A percentile compares a stretch with the other conserved stretches of the same genome.
Conservation (phyloP, 768 basidiomycete genomes). For the Trametes cingulata region DNA sequence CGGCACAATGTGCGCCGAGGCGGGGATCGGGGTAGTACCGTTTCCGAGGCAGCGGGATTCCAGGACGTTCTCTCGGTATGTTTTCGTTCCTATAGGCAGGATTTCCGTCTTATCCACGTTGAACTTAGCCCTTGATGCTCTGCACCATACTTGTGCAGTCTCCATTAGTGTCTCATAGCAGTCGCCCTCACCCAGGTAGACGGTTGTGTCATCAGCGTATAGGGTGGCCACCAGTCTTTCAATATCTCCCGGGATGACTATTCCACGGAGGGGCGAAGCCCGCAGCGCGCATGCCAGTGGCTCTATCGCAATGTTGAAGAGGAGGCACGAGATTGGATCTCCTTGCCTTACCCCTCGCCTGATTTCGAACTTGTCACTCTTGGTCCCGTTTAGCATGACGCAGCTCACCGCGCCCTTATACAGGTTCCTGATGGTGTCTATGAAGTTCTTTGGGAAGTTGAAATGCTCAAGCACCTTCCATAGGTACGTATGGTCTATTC, state of each 20-base stretch:
- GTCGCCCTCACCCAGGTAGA: slow-evolving; percentile 34
- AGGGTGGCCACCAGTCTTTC: slow-evolving; percentile 23
- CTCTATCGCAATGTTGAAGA: slow-evolving; percentile 36
- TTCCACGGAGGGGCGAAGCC: slow-evolving; percentile 21
- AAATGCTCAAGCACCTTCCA: slow-evolving; percentile 7
- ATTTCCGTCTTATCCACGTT: slow-evolving; percentile 43
- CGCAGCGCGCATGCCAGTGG: slow-evolving; percentile 28
- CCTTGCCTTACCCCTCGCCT: slow-evolving; percentile 40
- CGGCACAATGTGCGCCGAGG: too few relatives aligned
- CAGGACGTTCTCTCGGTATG: too few relatives aligned
- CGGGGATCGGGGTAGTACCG: too few relatives aligned
- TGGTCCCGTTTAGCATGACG: slow-evolving; percentile 37
- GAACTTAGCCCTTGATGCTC: slow-evolving; percentile 43
- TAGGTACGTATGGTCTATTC: slow-evolving; percentile 21
- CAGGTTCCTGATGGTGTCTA: slow-evolving; percentile 23
- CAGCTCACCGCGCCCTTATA: slow-evolving; percentile 32
- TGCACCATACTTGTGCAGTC: slow-evolving; percentile 36
- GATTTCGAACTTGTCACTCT: slow-evolving; percentile 30
- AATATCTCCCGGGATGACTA: slow-evolving; percentile 15
- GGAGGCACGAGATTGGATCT: slow-evolving; percentile 35
- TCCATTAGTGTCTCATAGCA: slow-evolving; percentile 25
- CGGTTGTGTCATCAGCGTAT: slow-evolving; percentile 32
- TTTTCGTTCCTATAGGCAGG: too few relatives aligned
- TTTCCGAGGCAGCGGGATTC: too few relatives aligned
- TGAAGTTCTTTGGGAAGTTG: slow-evolving; percentile 16